Conservation (phyloP, 495 filamentous ascomycete species). For the Penicillium parvum region DNA sequence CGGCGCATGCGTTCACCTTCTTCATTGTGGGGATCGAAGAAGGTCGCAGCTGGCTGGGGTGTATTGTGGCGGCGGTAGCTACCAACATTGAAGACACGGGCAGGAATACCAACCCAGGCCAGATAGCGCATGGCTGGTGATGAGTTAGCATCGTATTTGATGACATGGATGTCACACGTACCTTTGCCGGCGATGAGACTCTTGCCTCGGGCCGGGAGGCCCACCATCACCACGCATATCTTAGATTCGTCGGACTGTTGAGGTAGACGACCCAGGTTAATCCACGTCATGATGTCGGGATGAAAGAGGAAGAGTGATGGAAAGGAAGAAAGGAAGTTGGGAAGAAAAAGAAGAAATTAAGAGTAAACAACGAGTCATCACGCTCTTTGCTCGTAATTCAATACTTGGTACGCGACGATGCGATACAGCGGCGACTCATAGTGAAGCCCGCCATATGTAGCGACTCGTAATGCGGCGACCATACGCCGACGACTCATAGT, state of each 20-base stretch:
- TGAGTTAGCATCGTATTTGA: not conserved
- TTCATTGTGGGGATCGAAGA: slow-evolving; percentile 83
- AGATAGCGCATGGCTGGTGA: slow-evolving; percentile 84
- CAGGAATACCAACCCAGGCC: slow-evolving; percentile 88
- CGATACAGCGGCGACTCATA: too few relatives aligned
- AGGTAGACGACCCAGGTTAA: slow-evolving; percentile 13
- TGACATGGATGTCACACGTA: slow-evolving; percentile 33
- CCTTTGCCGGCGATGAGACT: slow-evolving; percentile 96
- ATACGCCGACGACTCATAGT: too few relatives aligned
- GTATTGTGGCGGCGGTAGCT: slow-evolving; percentile 84
- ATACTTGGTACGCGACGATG: too few relatives aligned
- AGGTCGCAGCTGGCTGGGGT: slow-evolving; percentile 80
- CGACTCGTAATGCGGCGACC: too few relatives aligned
- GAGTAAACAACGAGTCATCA: too few relatives aligned
- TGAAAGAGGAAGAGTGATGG: not conserved
- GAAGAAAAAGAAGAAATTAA: not conserved
- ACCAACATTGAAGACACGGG: slow-evolving; percentile 94
- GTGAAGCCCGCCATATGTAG: too few relatives aligned
- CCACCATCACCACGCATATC: slow-evolving; percentile 99
- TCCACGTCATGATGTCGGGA: too few relatives aligned
- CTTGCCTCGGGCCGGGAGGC: slow-evolving; percentile 91
- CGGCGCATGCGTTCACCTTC: slow-evolving; percentile 87
- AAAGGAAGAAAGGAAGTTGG: not conserved
- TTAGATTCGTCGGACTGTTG: slow-evolving; percentile 83
- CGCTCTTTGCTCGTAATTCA: too few relatives aligned